Evolutionary conservation across 2,329 filamentous ascomycete genomes (phyloP).

Genomic region (Diplodia seriata): DNA sequence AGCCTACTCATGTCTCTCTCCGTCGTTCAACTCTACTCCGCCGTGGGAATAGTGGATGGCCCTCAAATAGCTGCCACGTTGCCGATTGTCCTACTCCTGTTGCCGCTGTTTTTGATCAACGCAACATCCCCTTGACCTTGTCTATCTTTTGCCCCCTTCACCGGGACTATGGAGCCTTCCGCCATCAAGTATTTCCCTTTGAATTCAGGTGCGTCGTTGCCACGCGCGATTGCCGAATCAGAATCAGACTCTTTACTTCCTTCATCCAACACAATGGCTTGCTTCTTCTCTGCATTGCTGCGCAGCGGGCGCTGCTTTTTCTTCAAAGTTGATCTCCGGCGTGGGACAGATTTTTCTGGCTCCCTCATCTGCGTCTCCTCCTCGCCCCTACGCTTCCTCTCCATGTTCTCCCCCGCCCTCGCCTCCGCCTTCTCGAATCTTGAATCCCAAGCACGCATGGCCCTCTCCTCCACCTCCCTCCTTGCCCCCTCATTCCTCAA

Average conservation of each 20-base stretch:
- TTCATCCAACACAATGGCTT: background rate
- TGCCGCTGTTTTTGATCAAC: background rate
- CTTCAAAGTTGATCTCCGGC: constrained; percentile 11
- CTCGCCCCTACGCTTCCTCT: background rate
- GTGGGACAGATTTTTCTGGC: background rate
- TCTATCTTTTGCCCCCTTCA: background rate
- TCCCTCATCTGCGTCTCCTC: background rate
- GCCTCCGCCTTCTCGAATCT: background rate
- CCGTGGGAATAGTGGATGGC: background rate
- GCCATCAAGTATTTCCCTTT: background rate
- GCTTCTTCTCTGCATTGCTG: background rate
- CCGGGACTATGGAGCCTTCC: background rate
- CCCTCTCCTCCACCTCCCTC: constrained; percentile 54
- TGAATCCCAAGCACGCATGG: background rate
- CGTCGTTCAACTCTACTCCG: background rate
- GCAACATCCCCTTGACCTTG: background rate
- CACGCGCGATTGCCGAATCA: background rate
- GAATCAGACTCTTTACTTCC: background rate
- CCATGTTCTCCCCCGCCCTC: background rate
- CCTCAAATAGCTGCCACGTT: background rate
- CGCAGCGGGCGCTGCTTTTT: background rate
- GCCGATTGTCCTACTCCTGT: background rate
- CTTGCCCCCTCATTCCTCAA: constrained; percentile 45
- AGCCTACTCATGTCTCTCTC: background rate
- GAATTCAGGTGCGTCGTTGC: background rate